Conservation (phyloP, 305 asterid genomes). For the Ilex paraguariensis region DNA sequence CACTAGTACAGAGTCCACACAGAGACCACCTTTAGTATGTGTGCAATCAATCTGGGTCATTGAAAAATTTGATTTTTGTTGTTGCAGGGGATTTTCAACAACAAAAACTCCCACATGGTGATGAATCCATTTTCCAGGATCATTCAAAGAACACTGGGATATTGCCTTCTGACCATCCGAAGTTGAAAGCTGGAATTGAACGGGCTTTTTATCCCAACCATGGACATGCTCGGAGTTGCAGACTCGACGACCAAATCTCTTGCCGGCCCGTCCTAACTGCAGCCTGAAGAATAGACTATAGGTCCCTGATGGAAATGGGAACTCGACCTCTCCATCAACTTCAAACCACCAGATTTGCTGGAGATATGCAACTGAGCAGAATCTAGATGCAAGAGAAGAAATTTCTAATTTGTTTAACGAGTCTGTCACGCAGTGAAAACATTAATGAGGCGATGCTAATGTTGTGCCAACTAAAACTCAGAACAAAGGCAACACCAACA, state of each 20-base stretch:
- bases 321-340: slow-evolving; percentile 79
- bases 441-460: too few species aligned
- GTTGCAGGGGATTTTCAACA: slow-evolving; percentile 33
- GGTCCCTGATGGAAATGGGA: slow-evolving; percentile 74
- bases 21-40: slow-evolving; percentile 87
- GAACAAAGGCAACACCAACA: too few species aligned
- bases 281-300: slow-evolving; percentile 74
- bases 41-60: slow-evolving; percentile 98
- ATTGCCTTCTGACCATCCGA: slow-evolving; percentile 74
- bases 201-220: slow-evolving; percentile 87
- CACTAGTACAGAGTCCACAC: slow-evolving; percentile 74
- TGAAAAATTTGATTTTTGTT: slow-evolving; percentile 59
- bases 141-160: slow-evolving; percentile 64
- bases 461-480: too few species aligned
- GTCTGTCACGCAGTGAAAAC: too few species aligned
- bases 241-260: slow-evolving; percentile 58
- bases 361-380: slow-evolving; percentile 68
- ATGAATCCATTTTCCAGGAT: slow-evolving; percentile 72
- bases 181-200: slow-evolving; percentile 64
- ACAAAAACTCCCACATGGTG: slow-evolving; percentile 75
- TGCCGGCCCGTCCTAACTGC: slow-evolving; percentile 59
- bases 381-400: slow-evolving; percentile 31
- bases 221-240: slow-evolving; percentile 69
- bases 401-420: background rate
- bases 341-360: slow-evolving; percentile 97